phyloP scores from a whole-genome alignment of 352 stramenopile genomes.

The Globisporangium megalacanthum region DNA sequence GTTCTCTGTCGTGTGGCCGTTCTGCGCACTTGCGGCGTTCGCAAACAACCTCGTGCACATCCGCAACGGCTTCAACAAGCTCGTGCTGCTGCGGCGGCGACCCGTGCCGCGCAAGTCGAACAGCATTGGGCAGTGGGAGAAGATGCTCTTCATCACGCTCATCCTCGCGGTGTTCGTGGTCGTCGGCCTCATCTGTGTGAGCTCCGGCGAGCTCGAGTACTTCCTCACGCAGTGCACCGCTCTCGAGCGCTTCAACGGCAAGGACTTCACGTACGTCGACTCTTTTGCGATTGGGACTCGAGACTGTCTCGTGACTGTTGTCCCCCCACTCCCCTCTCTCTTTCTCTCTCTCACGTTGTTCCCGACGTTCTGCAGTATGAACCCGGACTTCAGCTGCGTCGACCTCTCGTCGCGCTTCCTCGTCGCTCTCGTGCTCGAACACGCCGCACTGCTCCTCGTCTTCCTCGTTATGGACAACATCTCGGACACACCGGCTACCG shows the following conservation, averaged over 20 bases:
- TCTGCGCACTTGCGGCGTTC: conserved; percentile 70
- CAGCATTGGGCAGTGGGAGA: conserved; percentile 85
- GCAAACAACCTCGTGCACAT: conserved; percentile 83
- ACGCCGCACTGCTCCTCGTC: conserved; percentile 64
- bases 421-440: conserved; percentile 70
- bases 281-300: not conserved
- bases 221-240: conserved; percentile 68
- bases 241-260: conserved; percentile 73
- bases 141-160: conserved; percentile 81
- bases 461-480: conserved; percentile 82
- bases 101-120: conserved; percentile 78
- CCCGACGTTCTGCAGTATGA: conserved; percentile 47
- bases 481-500: conserved; percentile 63
- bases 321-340: not conserved
- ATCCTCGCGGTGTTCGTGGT: conserved; percentile 80
- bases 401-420: conserved; percentile 74
- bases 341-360: too few relatives aligned
- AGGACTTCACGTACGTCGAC: conserved; percentile 67
- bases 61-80: conserved; percentile 80
- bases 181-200: conserved; percentile 81
- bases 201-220: conserved; percentile 77
- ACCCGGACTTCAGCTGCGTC: conserved; percentile 75
- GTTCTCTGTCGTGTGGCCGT: conserved; percentile 86
- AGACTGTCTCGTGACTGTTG: not conserved
- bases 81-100: conserved; percentile 60